Evolutionary conservation across 1,284 basidiomycete species (phyloP), one percentile per base, ranked within the genome.

Genomic region (Cerrena zonata): DNA sequence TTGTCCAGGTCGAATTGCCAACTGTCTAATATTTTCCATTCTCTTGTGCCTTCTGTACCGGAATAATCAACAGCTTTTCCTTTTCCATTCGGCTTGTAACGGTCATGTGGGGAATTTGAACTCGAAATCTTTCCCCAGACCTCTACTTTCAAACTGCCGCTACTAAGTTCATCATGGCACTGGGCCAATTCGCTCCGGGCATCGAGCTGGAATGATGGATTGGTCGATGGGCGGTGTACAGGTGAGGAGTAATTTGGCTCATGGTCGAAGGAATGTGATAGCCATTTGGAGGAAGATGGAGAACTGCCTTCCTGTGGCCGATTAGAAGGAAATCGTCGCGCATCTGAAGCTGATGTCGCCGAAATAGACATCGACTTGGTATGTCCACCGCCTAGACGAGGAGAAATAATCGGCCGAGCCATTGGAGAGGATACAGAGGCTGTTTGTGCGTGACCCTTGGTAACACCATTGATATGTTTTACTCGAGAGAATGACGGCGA

Each of bases 191-290:
- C 60, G 30, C 74, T 69, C 11, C 61, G 67, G 19, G 71, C 62
- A 61, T 86, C 80, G 36, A 89, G 65, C 5, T 69, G 52, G 58
- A 90, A 91, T n/a, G 68, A 65, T 0, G 90, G 89, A 61, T 89
- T 89, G 3, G 83, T 90, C 0, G 88, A 89, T 4, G 86, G 82
- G 38, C 72, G 71, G 58, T 89, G 86, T 45, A 86, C 73, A 0
- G 77, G 70, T 2, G 89, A 91, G 22, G 89, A 73, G 63, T 84
- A 91, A 61, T 84, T 76, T 1, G 84, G 83, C 1, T 69, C 61
- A 24, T 59, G 49, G 18, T 58, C 42, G 3, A 25, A 7, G 11
- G 24, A 45, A 26, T 43, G 24, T 2, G 49, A 30, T n/a, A 58
- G 42, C 40, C 53, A 37, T 2, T 48, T 49, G 10, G 60, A 51